Evolutionary conservation across 2,329 filamentous ascomycete species (phyloP).

Genomic region (Microascus cirrosus): DNA sequence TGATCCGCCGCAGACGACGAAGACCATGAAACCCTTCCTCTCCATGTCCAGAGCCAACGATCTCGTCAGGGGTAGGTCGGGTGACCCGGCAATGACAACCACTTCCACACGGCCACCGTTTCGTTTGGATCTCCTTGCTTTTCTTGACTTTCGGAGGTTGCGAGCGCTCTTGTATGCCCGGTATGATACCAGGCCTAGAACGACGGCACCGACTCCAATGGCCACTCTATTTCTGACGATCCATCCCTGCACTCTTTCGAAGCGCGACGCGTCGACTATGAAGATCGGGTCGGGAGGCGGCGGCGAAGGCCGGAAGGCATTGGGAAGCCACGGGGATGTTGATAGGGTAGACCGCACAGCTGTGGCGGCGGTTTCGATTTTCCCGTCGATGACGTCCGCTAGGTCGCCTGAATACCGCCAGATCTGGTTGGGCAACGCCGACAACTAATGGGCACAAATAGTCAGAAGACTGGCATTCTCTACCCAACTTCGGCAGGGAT

Average conservation of each 20-base stretch:
- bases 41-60: slow-evolving; percentile 81
- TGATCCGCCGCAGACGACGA: slow-evolving; percentile 72
- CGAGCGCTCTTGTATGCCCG: slow-evolving; percentile 37
- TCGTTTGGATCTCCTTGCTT: slow-evolving; percentile 59
- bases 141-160: slow-evolving; percentile 54
- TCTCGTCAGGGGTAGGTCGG: slow-evolving; percentile 70
- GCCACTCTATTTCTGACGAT: slow-evolving; percentile 60
- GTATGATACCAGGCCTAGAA: slow-evolving; percentile 54
- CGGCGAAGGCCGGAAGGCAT: slow-evolving; percentile 49
- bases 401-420: slow-evolving; percentile 60
- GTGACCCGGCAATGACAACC: slow-evolving; percentile 67
- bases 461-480: neutral
- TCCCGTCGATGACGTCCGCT: slow-evolving; percentile 69
- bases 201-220: slow-evolving; percentile 59
- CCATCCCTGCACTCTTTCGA: slow-evolving; percentile 59
- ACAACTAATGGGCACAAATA: slow-evolving; percentile 26
- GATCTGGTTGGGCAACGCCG: slow-evolving; percentile 49
- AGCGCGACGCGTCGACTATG: slow-evolving; percentile 19
- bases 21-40: slow-evolving; percentile 85
- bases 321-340: slow-evolving; percentile 61
- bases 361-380: slow-evolving; percentile 66
- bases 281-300: slow-evolving; percentile 23
- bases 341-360: slow-evolving; percentile 59
- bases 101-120: slow-evolving; percentile 86
- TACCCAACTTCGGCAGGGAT: neutral